Percentiles rank a stretch among this genome's conserved stretches.
Conservation (phyloP, 305 asterid species). For the Andrographis paniculata region DNA sequence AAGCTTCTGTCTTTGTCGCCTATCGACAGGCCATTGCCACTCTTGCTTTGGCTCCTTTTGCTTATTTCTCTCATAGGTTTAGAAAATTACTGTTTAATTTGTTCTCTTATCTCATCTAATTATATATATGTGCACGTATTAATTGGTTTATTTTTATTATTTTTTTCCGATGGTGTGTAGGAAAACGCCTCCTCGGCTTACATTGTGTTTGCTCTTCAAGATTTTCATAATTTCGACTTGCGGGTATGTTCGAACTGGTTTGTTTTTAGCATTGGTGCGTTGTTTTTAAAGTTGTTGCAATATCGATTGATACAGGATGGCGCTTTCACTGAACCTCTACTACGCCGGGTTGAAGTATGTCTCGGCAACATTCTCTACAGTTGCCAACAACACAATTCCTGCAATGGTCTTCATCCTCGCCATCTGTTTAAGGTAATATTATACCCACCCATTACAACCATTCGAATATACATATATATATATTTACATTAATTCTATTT, state of each 20-base stretch:
- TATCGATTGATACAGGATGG: constrained; percentile 20
- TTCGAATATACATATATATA: not conserved
- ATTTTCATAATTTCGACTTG: constrained; percentile 30
- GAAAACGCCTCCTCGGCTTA: constrained; percentile 25
- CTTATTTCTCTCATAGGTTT: constrained; percentile 43
- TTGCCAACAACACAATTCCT: constrained; percentile 37
- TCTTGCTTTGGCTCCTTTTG: constrained; percentile 49
- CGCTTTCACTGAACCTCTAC: constrained; percentile 31
- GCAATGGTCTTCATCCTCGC: constrained; percentile 49
- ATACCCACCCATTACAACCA: not conserved
- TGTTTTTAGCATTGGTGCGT: not conserved
- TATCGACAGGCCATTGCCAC: too few species aligned
- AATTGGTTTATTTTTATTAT: too few species aligned
- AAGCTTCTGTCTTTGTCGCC: constrained; percentile 38
- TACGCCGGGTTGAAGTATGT: constrained; percentile 28
- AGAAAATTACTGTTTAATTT: too few species aligned
- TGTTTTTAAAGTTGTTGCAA: not conserved
- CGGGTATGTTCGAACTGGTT: constrained; percentile 29
- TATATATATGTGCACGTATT: too few species aligned
- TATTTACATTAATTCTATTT: not conserved
- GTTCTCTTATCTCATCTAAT: too few species aligned
- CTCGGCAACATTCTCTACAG: constrained; percentile 50
- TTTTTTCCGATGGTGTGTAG: constrained; percentile 19
- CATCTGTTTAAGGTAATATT: constrained; percentile 34
- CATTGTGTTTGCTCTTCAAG: constrained; percentile 31